Conservation (phyloP, 2,329 filamentous ascomycete genomes). For the Trichoderma semiorbis region DNA sequence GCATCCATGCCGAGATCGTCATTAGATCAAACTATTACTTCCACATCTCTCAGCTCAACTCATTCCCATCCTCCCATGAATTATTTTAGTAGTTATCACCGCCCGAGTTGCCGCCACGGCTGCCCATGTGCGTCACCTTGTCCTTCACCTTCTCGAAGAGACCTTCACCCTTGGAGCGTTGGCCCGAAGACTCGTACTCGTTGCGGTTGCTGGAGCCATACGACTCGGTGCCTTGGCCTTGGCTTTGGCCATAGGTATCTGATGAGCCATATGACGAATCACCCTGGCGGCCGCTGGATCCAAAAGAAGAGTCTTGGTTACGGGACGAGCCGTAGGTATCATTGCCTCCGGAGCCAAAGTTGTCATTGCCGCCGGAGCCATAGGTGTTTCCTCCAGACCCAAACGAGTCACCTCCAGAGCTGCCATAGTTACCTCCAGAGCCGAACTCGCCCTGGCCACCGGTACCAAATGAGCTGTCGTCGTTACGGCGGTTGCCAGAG, state of each 20-base stretch:
- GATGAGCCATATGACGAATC: constrained; percentile 18
- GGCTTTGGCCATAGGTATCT: constrained; percentile 17
- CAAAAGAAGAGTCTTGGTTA: neutral
- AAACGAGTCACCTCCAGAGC: constrained; percentile 23
- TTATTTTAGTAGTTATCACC: constrained; percentile 44
- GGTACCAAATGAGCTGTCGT: constrained; percentile 11
- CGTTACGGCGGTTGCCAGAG: constrained; percentile 19
- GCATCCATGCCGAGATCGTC: neutral
- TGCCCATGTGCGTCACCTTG: constrained; percentile 48
- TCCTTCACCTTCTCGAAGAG: constrained; percentile 56
- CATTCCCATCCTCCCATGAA: neutral
- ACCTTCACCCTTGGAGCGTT: constrained; percentile 16
- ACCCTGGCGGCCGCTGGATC: constrained; percentile 11
- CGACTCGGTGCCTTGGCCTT: constrained; percentile 19
- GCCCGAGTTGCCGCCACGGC: constrained; percentile 49
- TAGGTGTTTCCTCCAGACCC: constrained; percentile 21
- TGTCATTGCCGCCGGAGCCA: neutral
- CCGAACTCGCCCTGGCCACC: neutral
- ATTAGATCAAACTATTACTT: neutral
- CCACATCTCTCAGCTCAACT: neutral
- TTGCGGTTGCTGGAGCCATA: constrained; percentile 18
- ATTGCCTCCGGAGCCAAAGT: neutral
- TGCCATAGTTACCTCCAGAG: constrained; percentile 20
- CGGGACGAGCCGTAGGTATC: constrained; percentile 17
- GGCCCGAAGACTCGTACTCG: constrained; percentile 14